Percentiles rank a stretch among this genome's conserved stretches.
Evolutionary conservation across 805 yeast species (phyloP).

Genomic region (Hanseniaspora valbyensis): DNA sequence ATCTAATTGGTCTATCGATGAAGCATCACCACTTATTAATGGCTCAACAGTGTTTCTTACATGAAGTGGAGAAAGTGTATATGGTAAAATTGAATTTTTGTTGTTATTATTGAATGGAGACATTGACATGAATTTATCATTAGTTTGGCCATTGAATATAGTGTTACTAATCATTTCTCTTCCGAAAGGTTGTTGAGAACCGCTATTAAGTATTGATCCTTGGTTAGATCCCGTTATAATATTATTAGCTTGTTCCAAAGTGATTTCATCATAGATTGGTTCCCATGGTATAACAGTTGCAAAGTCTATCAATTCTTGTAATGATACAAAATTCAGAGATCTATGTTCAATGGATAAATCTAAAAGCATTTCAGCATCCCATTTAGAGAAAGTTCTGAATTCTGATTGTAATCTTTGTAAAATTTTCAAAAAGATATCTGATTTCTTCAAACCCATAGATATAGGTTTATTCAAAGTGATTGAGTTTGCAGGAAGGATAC

Average conservation of each 20-base stretch:
- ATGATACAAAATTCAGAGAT: constrained; percentile 40
- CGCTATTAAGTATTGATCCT: neutral
- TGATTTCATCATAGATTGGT: constrained; percentile 19
- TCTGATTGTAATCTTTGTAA: constrained; percentile 36
- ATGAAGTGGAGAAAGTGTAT: neutral
- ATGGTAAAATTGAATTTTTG: neutral
- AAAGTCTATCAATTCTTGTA: constrained; percentile 50
- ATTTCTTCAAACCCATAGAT: constrained; percentile 28
- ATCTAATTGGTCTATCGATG: neutral
- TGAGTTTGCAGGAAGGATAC: constrained; percentile 31
- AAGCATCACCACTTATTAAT: neutral
- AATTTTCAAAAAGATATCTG: constrained; percentile 32
- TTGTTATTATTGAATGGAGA: neutral
- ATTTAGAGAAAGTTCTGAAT: constrained; percentile 42
- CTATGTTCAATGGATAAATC: constrained; percentile 39
- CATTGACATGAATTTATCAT: neutral
- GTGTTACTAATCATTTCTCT: neutral
- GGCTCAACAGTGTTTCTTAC: neutral
- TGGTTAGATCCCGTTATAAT: neutral
- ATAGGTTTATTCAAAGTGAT: constrained; percentile 26
- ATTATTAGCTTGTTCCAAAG: neutral
- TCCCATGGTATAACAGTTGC: constrained; percentile 42
- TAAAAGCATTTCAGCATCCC: constrained; percentile 47
- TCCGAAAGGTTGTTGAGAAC: neutral
- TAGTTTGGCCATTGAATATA: neutral